Percentiles rank a stretch among this genome's conserved stretches.
These are phyloP conservation scores for Diplodia corticola DNA, from an alignment of 2,329 filamentous ascomycete genomes.

Conservation along the genomic window DNA sequence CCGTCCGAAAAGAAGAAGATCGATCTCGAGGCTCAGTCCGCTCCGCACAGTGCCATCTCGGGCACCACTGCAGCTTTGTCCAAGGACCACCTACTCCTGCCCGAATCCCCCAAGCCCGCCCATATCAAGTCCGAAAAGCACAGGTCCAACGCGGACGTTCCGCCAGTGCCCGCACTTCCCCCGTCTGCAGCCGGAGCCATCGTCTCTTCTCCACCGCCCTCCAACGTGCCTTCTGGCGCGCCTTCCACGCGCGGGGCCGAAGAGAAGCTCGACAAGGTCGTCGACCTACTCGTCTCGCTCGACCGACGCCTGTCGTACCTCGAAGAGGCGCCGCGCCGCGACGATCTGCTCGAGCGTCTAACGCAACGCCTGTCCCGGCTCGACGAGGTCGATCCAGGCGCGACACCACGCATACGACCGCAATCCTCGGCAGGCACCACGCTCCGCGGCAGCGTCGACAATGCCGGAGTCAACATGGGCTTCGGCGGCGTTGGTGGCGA, in stretches of 20 bases:
- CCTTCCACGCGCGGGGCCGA: neutral
- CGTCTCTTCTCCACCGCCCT: neutral
- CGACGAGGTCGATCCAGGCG: neutral
- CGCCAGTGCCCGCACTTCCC: constrained; percentile 15
- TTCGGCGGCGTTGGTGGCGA: neutral
- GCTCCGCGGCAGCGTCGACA: neutral
- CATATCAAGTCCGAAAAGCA: constrained; percentile 12
- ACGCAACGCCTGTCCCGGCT: constrained; percentile 8
- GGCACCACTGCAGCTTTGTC: constrained; percentile 21
- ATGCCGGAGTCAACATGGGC: neutral
- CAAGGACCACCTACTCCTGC: constrained; percentile 22
- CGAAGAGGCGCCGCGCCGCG: constrained; percentile 15
- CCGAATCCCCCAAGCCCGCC: constrained; percentile 17
- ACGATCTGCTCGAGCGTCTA: constrained; percentile 21
- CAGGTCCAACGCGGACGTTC: neutral
- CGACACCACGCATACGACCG: neutral
- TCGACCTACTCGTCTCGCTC: constrained; percentile 21
- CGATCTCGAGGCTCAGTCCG: constrained; percentile 19
- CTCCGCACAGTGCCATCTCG: constrained; percentile 20
- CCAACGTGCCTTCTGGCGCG: neutral
- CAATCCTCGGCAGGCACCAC: constrained; percentile 1
- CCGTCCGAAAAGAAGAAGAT: constrained; percentile 3
- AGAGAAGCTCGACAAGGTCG: constrained; percentile 24
- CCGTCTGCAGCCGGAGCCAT: constrained; percentile 5
- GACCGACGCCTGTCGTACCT: constrained; percentile 17